Conservation (phyloP, 164 flowering plant genomes). For the Warburgia ugandensis region DNA sequence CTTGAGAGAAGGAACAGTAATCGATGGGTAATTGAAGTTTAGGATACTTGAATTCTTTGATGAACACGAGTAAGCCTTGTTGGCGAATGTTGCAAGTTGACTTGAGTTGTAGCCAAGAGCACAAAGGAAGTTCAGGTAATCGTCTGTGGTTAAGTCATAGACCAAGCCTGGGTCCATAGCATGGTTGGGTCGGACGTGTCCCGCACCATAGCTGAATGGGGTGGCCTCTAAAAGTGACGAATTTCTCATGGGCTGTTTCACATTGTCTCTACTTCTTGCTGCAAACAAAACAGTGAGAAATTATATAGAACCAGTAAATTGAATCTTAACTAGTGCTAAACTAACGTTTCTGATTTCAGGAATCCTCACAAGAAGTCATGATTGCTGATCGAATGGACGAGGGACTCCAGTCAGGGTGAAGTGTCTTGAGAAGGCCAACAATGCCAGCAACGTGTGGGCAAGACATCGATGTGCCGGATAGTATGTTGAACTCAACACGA, state of each 20-base stretch:
- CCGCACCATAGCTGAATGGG: constrained; percentile 57
- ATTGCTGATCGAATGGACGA: constrained; percentile 70
- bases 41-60: constrained; percentile 1
- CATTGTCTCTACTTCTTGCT: constrained; percentile 40
- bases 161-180: constrained; percentile 70
- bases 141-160: constrained; percentile 14
- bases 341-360: no score
- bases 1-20: constrained; percentile 46
- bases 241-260: constrained; percentile 23
- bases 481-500: constrained; percentile 28
- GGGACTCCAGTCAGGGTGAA: constrained; percentile 73
- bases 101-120: constrained; percentile 26
- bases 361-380: constrained; percentile 55
- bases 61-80: constrained; percentile 16
- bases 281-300: constrained; percentile 7
- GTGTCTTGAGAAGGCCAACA: constrained; percentile 61
- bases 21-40: constrained; percentile 53
- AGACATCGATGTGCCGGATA: constrained; percentile 88
- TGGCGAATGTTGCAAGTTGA: constrained; percentile 4
- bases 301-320: no score
- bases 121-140: constrained; percentile 23
- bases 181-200: constrained; percentile 46
- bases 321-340: no score
- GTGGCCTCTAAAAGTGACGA: constrained; percentile 19
- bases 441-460: constrained; percentile 81